Evolutionary conservation across 768 basidiomycete species (phyloP).

Genomic region (Tylopilus plumbeoviolaceoides): DNA sequence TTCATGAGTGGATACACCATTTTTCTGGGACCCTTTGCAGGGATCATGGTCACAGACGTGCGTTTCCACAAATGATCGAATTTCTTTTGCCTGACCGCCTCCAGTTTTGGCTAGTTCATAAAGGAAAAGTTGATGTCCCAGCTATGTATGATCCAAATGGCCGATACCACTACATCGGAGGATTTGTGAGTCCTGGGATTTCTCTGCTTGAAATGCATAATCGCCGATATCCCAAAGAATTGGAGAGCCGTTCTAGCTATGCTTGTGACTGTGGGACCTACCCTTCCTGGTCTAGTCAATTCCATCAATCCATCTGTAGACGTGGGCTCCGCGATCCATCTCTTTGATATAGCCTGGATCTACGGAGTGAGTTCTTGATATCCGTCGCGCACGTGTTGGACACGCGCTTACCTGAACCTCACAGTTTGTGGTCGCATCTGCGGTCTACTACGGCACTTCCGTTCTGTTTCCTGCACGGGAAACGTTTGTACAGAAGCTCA

Average conservation of each 20-base stretch:
- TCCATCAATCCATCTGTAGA: conserved; percentile 63
- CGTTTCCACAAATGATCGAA: conserved; percentile 21
- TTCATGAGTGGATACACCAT: conserved; percentile 87
- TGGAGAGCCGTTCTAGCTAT: conserved; percentile 77
- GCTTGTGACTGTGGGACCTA: conserved; percentile 63
- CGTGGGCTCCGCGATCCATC: conserved; percentile 51
- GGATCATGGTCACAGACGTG: conserved; percentile 62
- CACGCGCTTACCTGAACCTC: neutral
- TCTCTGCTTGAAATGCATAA: neutral
- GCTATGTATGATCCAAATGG: conserved; percentile 80
- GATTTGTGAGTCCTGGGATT: conserved; percentile 52
- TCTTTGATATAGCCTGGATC: conserved; percentile 75
- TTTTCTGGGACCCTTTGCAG: conserved; percentile 82
- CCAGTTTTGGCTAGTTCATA: conserved; percentile 77
- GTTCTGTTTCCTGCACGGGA: conserved; percentile 22
- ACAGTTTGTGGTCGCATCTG: conserved; percentile 24
- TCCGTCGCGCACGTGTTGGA: neutral
- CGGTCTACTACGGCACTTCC: conserved; percentile 27
- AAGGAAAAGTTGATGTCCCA: conserved; percentile 70
- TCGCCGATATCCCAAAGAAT: conserved; percentile 47
- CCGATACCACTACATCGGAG: conserved; percentile 72
- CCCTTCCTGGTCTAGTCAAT: conserved; percentile 72
- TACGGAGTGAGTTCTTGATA: conserved; percentile 53
- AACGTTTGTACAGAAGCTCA: conserved; percentile 24
- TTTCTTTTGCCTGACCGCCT: neutral